Base-by-base conservation (phyloP, 345 rosid genomes). In the Citrus hindsii region DNA sequence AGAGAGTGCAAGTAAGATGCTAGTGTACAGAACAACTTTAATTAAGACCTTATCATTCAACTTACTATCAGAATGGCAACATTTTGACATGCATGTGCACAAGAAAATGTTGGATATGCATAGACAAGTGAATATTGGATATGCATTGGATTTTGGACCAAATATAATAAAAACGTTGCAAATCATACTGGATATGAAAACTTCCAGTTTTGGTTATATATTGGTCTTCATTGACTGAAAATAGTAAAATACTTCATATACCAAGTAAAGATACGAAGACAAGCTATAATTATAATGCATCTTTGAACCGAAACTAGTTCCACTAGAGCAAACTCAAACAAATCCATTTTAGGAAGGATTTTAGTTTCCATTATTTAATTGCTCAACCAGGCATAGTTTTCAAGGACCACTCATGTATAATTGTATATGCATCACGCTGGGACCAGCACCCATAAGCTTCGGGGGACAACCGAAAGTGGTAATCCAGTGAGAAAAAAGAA, bases 1-100 rank as follows among this genome's bases (percentile, higher is more conserved):
- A 58, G 59, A 77, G 46, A 78, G 66, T 42, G 53, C 37, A 21
- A 35, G 27, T 68, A 21, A 78, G 73, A 76, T 56, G 38, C 32
- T 7, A 53, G 32, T 51, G 37, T 42, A 81, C 30, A 67, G 48
- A 76, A 53, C 38, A 55, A 25, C 30, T 53, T 22, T 27, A 35
- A 18, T 66, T 66, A 28, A 53, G 35, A 38, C 58, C 9, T 25
- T 59, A 13, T 37, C 51, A 68, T 38, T 56, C n/a, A 10, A 67
- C 56, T 68, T 38, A 67, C 32, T 10, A 40, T 77, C 13, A 46
- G 14, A 55, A 38, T 56, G 35, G 46, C 33, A 27, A 21, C 22
- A 67, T 18, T 27, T 56, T 27, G 19, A 69, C 40, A 58, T 27
- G 8, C 58, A 58, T 7, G 37, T 13, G 27, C 27, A 56, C 24